A percentile compares a stretch with the other conserved stretches of the same genome.
These are phyloP conservation scores for Eimeria tenella DNA, from an alignment of 169 alveolate species.

Conservation along the genomic window DNA sequence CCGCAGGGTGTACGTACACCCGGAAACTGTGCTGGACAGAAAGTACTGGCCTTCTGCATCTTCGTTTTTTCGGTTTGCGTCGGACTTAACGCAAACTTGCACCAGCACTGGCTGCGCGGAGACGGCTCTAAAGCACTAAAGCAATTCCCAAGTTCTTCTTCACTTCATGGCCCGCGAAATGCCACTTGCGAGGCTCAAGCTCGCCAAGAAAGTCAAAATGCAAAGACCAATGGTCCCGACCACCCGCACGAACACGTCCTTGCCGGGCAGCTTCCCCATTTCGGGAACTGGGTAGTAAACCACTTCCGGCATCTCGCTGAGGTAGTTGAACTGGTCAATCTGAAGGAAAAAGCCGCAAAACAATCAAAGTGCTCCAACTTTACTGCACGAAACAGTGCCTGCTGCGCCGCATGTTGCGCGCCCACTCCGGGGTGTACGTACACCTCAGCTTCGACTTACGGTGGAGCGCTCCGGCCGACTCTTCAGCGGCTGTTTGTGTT, in stretches of 20 bases:
- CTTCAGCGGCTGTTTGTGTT: conserved; percentile 86
- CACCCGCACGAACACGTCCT: conserved; percentile 88
- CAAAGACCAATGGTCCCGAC: conserved; percentile 90
- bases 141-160: conserved; percentile 39
- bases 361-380: not conserved
- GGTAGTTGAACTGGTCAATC: conserved; percentile 75
- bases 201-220: conserved; percentile 81
- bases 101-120: not conserved
- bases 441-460: conserved; percentile 75
- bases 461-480: conserved; percentile 83
- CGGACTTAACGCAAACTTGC: not conserved
- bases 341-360: not conserved
- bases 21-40: not conserved
- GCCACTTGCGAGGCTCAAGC: conserved; percentile 66
- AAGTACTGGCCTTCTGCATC: not conserved
- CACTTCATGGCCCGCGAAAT: conserved; percentile 68
- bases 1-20: not conserved
- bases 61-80: not conserved
- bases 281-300: conserved; percentile 86
- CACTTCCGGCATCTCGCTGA: conserved; percentile 87
- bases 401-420: not conserved
- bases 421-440: not conserved
- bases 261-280: conserved; percentile 87
- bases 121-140: conserved; percentile 40
- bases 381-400: not conserved